phyloP scores from a whole-genome alignment of 257 asterid genomes.

The Verbena officinalis region DNA sequence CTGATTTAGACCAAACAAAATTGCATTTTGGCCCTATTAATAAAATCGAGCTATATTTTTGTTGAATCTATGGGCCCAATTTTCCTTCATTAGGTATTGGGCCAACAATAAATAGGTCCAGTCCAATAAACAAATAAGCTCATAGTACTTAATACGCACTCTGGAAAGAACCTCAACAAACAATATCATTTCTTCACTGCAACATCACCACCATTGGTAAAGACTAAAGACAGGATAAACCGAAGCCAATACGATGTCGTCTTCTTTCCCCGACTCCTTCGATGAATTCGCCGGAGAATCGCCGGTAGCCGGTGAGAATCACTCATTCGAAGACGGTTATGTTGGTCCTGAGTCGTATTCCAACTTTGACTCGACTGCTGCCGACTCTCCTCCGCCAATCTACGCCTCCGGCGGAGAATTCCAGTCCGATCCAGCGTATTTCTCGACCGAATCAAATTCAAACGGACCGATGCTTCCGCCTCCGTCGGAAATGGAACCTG shows the following conservation, averaged over 20 bases:
- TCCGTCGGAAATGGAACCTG: conserved; percentile 53
- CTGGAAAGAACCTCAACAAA: too few species aligned
- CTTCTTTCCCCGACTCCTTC: conserved; percentile 48
- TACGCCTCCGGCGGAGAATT: conserved; percentile 45
- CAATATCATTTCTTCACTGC: too few species aligned
- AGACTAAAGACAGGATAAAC: conserved; percentile 28
- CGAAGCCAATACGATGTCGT: conserved; percentile 51
- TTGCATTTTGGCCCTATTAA: too few species aligned
- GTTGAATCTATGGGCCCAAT: too few species aligned
- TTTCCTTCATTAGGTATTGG: too few species aligned
- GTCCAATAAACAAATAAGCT: too few species aligned
- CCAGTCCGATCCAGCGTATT: conserved; percentile 46
- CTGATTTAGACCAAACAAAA: too few species aligned
- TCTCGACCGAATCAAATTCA: conserved; percentile 38
- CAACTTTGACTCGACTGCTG: conserved; percentile 43
- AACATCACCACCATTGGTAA: conserved; percentile 6
- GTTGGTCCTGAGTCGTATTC: conserved; percentile 40
- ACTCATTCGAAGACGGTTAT: conserved; percentile 48
- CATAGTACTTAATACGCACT: too few species aligned
- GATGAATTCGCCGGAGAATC: conserved; percentile 45
- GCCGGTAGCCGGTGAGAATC: conserved; percentile 35
- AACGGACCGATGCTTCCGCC: conserved; percentile 59
- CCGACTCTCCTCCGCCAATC: conserved; percentile 43
- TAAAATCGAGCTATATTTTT: too few species aligned
- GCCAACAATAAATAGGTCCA: too few species aligned